Evolutionary conservation across 2,329 filamentous ascomycete genomes (phyloP), one percentile per base, ranked within the genome.

Genomic region (Phialophora tarda): DNA sequence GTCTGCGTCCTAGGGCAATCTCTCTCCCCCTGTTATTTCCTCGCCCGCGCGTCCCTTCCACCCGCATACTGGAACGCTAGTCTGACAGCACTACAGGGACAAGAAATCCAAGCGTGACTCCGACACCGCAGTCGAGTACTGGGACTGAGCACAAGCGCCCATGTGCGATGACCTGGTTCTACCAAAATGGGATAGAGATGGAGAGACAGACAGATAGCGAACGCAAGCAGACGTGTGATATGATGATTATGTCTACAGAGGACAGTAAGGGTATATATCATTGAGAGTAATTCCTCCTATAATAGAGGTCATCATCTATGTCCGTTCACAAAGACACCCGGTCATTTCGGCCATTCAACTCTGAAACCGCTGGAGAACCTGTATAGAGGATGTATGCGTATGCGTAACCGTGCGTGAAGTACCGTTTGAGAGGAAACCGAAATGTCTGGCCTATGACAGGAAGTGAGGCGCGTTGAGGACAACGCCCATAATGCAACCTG

Each of bases 381-480:
- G 38, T 7, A 14, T 41, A 41, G 4, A 28, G 8, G 48, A 28
- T 26, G 14, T 12, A 51, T 23, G 12, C 21, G 14, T 12, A 51
- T 23, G 12, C 21, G 14, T 26, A 26, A 26, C 48, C 48, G 8
- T 51, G 48, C 5, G 24, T 44, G 48, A 26, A 51, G 8, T 51
- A 26, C 48, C 48, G 23, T 26, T 26, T 24, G 23, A 26, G 24
- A 50, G 30, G 26, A 34, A 34, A 32, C 11, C 57, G 38, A 44
- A 44, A 59, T 48, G 4, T 11, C 23, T 28, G 4, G n/a, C 8
- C 30, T 28, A 30, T 24, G 23, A 61, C 28, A 53, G 63, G 60
- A 86, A 88, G 72, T 87, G 84, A 67, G 87, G 87, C 30, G 87
- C 82, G 68, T 89, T 89, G 26, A 89, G 75, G 28, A 83, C 69